phyloP scores from a whole-genome alignment of 2,329 filamentous ascomycete species.

The Immersiporthe knoxdaviesiana region DNA sequence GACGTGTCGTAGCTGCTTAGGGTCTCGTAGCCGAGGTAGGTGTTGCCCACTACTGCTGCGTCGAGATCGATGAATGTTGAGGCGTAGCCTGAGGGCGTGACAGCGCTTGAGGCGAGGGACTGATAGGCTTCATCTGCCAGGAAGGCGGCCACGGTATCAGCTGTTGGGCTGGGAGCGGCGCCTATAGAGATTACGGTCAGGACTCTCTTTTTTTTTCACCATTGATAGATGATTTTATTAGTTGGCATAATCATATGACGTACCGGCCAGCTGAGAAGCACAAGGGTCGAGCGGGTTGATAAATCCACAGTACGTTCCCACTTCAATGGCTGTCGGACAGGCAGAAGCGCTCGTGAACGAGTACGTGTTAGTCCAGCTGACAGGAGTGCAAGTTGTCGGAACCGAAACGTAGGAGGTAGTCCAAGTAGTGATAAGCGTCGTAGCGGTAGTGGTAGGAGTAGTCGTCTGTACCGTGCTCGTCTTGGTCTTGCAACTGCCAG shows the following conservation, averaged over 20 bases:
- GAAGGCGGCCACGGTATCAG: slow-evolving; percentile 8
- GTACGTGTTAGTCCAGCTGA: slow-evolving; percentile 10
- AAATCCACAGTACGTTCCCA: slow-evolving; percentile 6
- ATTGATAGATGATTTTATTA: background rate
- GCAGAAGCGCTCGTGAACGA: slow-evolving; percentile 7
- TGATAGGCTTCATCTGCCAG: background rate
- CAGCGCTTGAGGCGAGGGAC: background rate
- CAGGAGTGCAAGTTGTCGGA: slow-evolving; percentile 5
- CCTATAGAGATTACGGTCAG: background rate
- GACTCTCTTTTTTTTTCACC: too few relatives aligned
- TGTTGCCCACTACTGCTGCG: slow-evolving; percentile 2
- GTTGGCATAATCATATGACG: background rate
- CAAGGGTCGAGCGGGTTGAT: slow-evolving; percentile 10
- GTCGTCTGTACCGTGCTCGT: background rate
- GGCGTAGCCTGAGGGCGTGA: background rate
- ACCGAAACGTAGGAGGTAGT: background rate
- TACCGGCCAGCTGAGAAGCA: slow-evolving; percentile 1
- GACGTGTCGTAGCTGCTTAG: slow-evolving; percentile 2
- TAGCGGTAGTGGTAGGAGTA: background rate
- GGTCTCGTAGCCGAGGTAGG: slow-evolving; percentile 12
- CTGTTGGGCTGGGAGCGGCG: slow-evolving; percentile 9
- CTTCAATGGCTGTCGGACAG: slow-evolving; percentile 11
- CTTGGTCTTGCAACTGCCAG: slow-evolving; percentile 4
- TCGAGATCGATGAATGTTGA: slow-evolving; percentile 4
- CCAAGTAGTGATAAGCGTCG: background rate